These are phyloP conservation scores for Zygnema circumcarinatum DNA, from an alignment of 139 green algal species.

Conservation along the genomic window DNA sequence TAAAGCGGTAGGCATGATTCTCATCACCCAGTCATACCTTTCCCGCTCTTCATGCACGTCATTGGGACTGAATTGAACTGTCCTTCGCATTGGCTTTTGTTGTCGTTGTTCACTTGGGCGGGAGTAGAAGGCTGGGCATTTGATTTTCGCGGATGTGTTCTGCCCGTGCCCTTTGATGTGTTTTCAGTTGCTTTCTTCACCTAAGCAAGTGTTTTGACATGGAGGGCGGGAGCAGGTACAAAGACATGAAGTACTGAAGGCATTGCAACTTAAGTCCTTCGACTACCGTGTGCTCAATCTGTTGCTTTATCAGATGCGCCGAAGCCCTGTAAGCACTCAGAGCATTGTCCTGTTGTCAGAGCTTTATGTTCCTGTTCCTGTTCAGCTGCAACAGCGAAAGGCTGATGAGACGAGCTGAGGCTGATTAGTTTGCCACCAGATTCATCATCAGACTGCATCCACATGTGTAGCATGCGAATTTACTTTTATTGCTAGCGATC, in stretches of 20 bases:
- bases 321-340: not conserved
- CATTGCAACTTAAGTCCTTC: conserved; percentile 49
- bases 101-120: not conserved
- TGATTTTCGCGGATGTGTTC: not conserved
- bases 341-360: not conserved
- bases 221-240: conserved; percentile 5
- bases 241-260: conserved; percentile 20
- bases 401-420: too few species aligned
- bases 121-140: not conserved
- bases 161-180: not conserved
- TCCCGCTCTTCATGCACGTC: too few species aligned
- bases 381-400: too few species aligned
- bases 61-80: too few species aligned
- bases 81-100: not conserved
- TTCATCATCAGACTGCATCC: not conserved
- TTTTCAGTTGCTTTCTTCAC: not conserved
- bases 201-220: not conserved
- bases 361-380: too few species aligned
- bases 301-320: conserved; percentile 16
- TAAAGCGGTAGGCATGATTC: too few species aligned
- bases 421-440: not conserved
- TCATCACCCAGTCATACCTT: too few species aligned
- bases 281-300: conserved; percentile 59
- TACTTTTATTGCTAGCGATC: too few species aligned
- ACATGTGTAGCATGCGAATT: not conserved